Evolutionary conservation across 208 protist genomes (phyloP).

Genomic region (Strigomonas culicis): DNA sequence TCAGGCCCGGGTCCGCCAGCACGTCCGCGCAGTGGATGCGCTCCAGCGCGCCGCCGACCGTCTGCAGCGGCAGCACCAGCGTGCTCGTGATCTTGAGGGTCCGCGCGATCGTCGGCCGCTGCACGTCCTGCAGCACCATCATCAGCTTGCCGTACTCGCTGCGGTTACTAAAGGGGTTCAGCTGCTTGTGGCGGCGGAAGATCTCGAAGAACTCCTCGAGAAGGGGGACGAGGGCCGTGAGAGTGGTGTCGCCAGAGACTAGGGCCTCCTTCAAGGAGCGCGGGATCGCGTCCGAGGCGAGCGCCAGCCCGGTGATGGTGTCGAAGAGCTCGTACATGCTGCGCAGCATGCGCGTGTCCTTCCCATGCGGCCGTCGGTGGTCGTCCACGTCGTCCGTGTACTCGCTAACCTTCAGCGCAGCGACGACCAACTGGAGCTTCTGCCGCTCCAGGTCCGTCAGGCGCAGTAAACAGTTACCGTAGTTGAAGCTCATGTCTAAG

Average conservation of each 20-base stretch:
- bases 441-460: slow-evolving; percentile 73
- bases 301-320: slow-evolving; percentile 66
- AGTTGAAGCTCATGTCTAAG: slow-evolving; percentile 9
- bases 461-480: slow-evolving; percentile 39
- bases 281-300: slow-evolving; percentile 71
- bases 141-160: slow-evolving; percentile 96
- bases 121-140: slow-evolving; percentile 94
- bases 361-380: slow-evolving; percentile 43
- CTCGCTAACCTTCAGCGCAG: slow-evolving; percentile 85
- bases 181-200: slow-evolving; percentile 95
- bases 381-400: slow-evolving; percentile 90
- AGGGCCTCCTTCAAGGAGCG: slow-evolving; percentile 54
- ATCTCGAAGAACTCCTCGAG: slow-evolving; percentile 94
- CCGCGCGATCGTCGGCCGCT: slow-evolving; percentile 49
- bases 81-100: slow-evolving; percentile 40
- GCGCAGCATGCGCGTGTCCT: slow-evolving; percentile 50
- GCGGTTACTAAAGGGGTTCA: slow-evolving; percentile 94
- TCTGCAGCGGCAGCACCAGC: slow-evolving; percentile 76
- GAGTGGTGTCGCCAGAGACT: slow-evolving; percentile 27
- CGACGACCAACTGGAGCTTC: slow-evolving; percentile 82
- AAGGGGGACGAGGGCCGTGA: slow-evolving; percentile 42
- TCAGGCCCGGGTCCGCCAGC: slow-evolving; percentile 66
- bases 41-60: slow-evolving; percentile 75
- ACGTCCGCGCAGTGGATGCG: slow-evolving; percentile 42
- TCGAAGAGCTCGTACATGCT: slow-evolving; percentile 76